Evolutionary conservation across 768 basidiomycete genomes (phyloP).

Genomic region (Phanerochaete carnosa): DNA sequence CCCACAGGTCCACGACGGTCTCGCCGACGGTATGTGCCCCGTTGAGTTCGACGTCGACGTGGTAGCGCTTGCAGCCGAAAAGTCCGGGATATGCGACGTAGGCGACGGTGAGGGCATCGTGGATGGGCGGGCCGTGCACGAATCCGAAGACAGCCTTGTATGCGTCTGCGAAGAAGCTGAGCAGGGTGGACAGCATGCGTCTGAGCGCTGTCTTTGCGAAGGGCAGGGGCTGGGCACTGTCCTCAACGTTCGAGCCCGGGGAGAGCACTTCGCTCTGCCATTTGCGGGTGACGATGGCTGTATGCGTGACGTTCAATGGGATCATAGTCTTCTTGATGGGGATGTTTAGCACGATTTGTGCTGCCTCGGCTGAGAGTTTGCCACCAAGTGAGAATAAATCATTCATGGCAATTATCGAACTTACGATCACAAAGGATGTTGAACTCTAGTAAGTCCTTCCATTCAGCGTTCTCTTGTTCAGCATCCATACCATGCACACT

Average conservation of each 20-base stretch:
- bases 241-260: conserved; percentile 3
- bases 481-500: conserved; percentile 6
- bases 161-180: conserved; percentile 68
- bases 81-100: conserved; percentile 69
- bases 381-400: not conserved
- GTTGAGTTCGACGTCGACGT: conserved; percentile 79
- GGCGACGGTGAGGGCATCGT: conserved; percentile 81
- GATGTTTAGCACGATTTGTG: conserved; percentile 74
- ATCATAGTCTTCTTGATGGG: conserved; percentile 74
- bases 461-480: not conserved
- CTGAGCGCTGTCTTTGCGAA: conserved; percentile 48
- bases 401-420: conserved; percentile 22
- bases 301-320: conserved; percentile 87
- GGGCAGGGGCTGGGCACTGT: conserved; percentile 10
- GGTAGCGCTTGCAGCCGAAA: conserved; percentile 59
- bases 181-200: conserved; percentile 69
- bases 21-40: conserved; percentile 69
- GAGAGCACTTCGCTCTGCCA: conserved; percentile 53
- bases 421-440: conserved; percentile 81
- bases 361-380: conserved; percentile 60
- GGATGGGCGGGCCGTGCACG: conserved; percentile 79
- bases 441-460: conserved; percentile 46
- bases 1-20: conserved; percentile 78
- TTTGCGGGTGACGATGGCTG: conserved; percentile 63
- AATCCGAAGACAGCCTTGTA: conserved; percentile 82